Percentiles rank a stretch among this genome's conserved stretches.
phyloP scores from a whole-genome alignment of 768 basidiomycete species.

The Pleurotus giganteus region DNA sequence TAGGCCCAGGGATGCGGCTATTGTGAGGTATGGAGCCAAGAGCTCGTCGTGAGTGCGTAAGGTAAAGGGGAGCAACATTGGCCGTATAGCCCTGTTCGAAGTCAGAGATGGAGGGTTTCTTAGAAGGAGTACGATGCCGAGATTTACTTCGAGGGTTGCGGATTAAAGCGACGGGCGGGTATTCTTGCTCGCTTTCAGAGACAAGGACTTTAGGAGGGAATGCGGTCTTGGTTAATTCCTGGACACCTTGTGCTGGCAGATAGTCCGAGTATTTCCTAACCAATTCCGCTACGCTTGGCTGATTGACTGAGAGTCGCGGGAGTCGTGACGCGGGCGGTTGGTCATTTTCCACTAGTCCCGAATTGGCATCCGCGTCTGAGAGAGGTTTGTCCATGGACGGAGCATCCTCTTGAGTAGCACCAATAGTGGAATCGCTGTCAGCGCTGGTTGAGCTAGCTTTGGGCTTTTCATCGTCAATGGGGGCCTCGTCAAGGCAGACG shows the following conservation, averaged over 20 bases:
- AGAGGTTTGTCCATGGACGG: conserved; percentile 3
- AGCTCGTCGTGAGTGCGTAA: conserved; percentile 52
- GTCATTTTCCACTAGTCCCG: conserved; percentile 21
- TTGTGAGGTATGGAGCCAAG: conserved; percentile 29
- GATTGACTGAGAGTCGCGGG: conserved; percentile 55
- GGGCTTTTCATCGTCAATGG: conserved; percentile 10
- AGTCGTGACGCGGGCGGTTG: conserved; percentile 50
- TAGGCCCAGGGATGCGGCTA: conserved; percentile 56
- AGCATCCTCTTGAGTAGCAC: conserved; percentile 42
- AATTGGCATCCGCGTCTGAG: conserved; percentile 13
- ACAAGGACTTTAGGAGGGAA: conserved; percentile 55
- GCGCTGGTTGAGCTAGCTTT: conserved; percentile 49
- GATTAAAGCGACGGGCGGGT: conserved; percentile 32
- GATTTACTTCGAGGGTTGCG: conserved; percentile 45
- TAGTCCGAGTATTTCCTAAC: conserved; percentile 81
- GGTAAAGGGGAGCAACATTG: conserved; percentile 82
- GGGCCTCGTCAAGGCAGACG: conserved; percentile 4
- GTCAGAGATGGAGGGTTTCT: conserved; percentile 72
- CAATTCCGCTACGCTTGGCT: conserved; percentile 78
- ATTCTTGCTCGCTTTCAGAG: conserved; percentile 85
- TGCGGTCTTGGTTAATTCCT: conserved; percentile 71
- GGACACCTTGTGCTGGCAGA: conserved; percentile 68
- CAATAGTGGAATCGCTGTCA: conserved; percentile 87
- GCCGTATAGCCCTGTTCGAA: conserved; percentile 91
- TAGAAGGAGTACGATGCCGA: conserved; percentile 46